These are phyloP conservation scores for Aspergillus felis DNA, from an alignment of 2,329 filamentous ascomycete species.

Conservation along the genomic window DNA sequence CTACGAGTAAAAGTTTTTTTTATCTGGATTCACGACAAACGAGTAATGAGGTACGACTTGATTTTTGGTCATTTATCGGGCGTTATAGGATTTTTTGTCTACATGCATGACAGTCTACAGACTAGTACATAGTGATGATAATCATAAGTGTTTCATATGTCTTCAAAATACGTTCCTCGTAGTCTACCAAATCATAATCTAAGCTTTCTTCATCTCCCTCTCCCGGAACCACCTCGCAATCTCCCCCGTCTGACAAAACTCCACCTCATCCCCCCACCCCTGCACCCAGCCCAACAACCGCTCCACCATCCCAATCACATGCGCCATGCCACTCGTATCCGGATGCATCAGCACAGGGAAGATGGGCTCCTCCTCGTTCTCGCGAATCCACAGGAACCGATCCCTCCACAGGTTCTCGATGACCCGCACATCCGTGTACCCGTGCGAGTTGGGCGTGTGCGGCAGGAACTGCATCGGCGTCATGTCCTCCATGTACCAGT, in stretches of 20 bases:
- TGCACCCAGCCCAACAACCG: conserved; percentile 50
- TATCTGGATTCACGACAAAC: neutral
- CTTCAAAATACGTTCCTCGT: too few relatives aligned
- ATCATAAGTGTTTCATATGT: too few relatives aligned
- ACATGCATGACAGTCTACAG: neutral
- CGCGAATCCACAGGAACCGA: conserved; percentile 54
- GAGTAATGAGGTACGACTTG: neutral
- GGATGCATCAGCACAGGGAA: conserved; percentile 55
- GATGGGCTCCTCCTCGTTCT: conserved; percentile 40
- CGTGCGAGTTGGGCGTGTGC: conserved; percentile 48
- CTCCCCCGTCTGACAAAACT: conserved; percentile 29
- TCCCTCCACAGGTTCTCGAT: conserved; percentile 61
- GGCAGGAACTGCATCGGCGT: conserved; percentile 45
- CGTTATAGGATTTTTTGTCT: neutral
- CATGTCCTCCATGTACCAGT: conserved; percentile 47
- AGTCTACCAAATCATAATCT: neutral
- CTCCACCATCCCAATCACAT: conserved; percentile 57
- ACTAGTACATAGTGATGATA: neutral
- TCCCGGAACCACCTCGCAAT: conserved; percentile 28
- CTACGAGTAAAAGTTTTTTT: conserved; percentile 45
- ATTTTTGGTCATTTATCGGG: too few relatives aligned
- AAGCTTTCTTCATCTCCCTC: conserved; percentile 4
- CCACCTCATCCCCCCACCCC: conserved; percentile 31
- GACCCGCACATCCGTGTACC: conserved; percentile 55
- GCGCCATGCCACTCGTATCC: conserved; percentile 58